These are phyloP conservation scores for Vanrija sp. DNA, from an alignment of 1,284 basidiomycete species.

Conservation along the genomic window DNA sequence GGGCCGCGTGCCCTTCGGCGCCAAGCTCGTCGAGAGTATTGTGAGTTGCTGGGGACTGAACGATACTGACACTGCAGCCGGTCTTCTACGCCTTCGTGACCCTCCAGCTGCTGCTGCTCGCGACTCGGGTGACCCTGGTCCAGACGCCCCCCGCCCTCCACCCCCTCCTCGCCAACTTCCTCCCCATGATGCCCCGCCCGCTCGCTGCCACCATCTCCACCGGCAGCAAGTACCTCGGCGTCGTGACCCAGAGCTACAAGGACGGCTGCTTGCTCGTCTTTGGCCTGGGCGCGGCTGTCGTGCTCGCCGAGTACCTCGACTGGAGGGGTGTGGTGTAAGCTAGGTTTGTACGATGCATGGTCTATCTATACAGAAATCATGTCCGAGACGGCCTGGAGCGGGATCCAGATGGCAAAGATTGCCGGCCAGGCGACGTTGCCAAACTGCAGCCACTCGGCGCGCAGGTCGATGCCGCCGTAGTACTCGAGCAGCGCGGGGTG, in stretches of 20 bases:
- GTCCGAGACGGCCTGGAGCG: constrained; percentile 28
- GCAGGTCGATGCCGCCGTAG: constrained; percentile 16
- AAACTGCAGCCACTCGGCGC: constrained; percentile 36
- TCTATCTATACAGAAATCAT: constrained; percentile 6
- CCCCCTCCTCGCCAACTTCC: constrained; percentile 41
- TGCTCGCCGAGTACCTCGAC: constrained; percentile 22
- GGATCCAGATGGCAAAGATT: constrained; percentile 33
- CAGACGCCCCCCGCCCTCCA: constrained; percentile 43
- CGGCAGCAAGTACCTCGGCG: constrained; percentile 37
- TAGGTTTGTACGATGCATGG: not conserved
- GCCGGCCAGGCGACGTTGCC: constrained; percentile 44
- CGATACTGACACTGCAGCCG: constrained; percentile 34
- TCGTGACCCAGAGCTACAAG: constrained; percentile 40
- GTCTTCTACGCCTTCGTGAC: constrained; percentile 49
- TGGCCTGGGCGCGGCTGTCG: constrained; percentile 32
- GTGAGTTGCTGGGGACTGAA: constrained; percentile 17
- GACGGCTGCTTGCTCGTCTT: constrained; percentile 46
- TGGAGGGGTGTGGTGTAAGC: not conserved
- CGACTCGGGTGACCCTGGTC: constrained; percentile 42
- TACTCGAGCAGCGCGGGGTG: not conserved
- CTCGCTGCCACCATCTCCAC: constrained; percentile 36
- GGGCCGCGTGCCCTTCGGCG: not conserved
- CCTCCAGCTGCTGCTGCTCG: constrained; percentile 45
- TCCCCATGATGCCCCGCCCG: constrained; percentile 45
- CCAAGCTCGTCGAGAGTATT: constrained; percentile 13